Evolutionary conservation across 495 filamentous ascomycete species (phyloP).

Genomic region (Aspergillus sclerotioniger): DNA sequence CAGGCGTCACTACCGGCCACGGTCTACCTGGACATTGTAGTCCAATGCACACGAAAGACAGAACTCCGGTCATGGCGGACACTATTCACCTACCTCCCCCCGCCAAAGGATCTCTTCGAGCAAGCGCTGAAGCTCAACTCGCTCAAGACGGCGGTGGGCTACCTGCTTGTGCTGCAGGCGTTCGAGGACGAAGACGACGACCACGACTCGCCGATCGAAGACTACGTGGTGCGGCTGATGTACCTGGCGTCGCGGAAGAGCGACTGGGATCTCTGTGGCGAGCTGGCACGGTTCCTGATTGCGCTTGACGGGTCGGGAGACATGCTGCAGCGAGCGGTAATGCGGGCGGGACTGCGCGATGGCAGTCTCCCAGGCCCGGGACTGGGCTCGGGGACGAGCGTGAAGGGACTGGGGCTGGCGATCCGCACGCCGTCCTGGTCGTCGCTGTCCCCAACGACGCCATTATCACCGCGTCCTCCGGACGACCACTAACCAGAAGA

Average conservation of each 20-base stretch:
- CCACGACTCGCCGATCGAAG: constrained; percentile 61
- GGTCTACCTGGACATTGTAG: constrained; percentile 85
- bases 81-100: constrained; percentile 83
- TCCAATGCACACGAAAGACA: constrained; percentile 97
- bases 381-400: constrained; percentile 27
- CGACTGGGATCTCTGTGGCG: constrained; percentile 97
- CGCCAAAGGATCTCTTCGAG: constrained; percentile 88
- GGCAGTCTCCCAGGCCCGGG: constrained; percentile 21
- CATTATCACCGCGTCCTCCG: constrained; percentile 24
- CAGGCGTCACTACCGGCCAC: constrained; percentile 72
- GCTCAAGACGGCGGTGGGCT: constrained; percentile 95
- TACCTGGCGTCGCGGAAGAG: constrained; percentile 75
- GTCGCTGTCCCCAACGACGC: constrained; percentile 33
- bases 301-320: constrained; percentile 85
- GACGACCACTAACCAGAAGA: not conserved
- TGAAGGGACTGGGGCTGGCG: constrained; percentile 42
- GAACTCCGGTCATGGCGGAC: constrained; percentile 94
- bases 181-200: constrained; percentile 79
- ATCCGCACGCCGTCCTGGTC: constrained; percentile 39
- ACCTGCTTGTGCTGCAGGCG: constrained; percentile 91
- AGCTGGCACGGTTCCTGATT: constrained; percentile 87
- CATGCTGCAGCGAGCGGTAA: constrained; percentile 75
- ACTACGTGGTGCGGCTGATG: constrained; percentile 72
- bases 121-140: constrained; percentile 77
- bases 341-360: constrained; percentile 58